A percentile compares a stretch with the other conserved stretches of the same genome.
These are phyloP conservation scores for Helminthosporium solani DNA, from an alignment of 2,329 filamentous ascomycete species.

Conservation along the genomic window DNA sequence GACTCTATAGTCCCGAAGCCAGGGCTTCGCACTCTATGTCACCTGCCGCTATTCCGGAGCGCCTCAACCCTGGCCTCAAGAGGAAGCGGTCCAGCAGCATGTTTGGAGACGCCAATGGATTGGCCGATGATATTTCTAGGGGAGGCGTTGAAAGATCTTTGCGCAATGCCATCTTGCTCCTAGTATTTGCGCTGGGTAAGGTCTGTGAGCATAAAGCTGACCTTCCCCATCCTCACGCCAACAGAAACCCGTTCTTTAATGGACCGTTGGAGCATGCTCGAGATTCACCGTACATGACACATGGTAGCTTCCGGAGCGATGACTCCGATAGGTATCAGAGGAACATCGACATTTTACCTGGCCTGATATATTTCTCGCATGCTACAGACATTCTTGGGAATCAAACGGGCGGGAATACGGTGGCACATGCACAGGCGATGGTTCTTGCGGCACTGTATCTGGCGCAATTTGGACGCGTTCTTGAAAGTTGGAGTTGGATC, in stretches of 20 bases:
- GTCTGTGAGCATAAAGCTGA: conserved; percentile 62
- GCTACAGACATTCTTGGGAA: conserved; percentile 85
- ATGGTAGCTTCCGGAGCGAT: conserved; percentile 37
- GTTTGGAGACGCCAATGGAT: conserved; percentile 26
- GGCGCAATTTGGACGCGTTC: conserved; percentile 79
- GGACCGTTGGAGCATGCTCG: conserved; percentile 25
- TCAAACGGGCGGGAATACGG: conserved; percentile 72
- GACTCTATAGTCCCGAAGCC: conserved; percentile 37
- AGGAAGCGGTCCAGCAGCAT: conserved; percentile 37
- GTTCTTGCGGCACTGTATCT: conserved; percentile 86
- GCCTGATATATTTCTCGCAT: conserved; percentile 83
- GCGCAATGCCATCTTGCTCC: conserved; percentile 73
- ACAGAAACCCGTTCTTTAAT: conserved; percentile 31
- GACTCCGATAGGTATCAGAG: conserved; percentile 39
- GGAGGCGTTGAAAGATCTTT: conserved; percentile 35
- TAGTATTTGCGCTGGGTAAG: conserved; percentile 83
- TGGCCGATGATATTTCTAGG: conserved; percentile 8
- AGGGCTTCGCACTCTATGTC: conserved; percentile 21
- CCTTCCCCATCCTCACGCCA: conserved; percentile 58
- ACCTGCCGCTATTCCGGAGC: conserved; percentile 20
- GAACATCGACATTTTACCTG: conserved; percentile 85
- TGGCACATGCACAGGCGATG: conserved; percentile 81
- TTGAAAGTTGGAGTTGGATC: conserved; percentile 80
- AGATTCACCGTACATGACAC: conserved; percentile 44
- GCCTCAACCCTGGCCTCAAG: conserved; percentile 33